These are phyloP conservation scores for Solanum chacoense DNA, from an alignment of 305 asterid species.

Conservation along the genomic window DNA sequence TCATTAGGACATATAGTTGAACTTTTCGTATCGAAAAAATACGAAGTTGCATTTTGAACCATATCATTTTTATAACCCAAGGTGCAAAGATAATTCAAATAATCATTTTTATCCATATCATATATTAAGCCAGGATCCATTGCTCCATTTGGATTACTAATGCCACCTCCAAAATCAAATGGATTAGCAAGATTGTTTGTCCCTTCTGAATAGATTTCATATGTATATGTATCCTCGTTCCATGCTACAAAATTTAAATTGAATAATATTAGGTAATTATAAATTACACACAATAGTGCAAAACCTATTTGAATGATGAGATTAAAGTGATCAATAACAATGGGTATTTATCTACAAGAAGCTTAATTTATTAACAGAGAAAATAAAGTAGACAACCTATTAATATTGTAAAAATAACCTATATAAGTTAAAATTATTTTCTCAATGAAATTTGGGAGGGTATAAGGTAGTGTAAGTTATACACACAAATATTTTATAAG, in stretches of 20 bases:
- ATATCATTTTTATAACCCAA: not conserved
- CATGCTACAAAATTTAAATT: not conserved
- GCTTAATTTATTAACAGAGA: not conserved
- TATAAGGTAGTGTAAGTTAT: not conserved
- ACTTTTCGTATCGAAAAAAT: not conserved
- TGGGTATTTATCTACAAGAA: not conserved
- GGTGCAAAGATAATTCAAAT: conserved; percentile 12
- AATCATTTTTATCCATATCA: conserved; percentile 16
- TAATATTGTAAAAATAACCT: not conserved
- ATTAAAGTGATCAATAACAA: not conserved
- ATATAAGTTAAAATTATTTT: not conserved
- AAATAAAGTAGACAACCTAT: not conserved
- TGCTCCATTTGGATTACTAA: conserved; percentile 16
- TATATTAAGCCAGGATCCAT: conserved; percentile 18
- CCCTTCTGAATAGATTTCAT: conserved; percentile 12
- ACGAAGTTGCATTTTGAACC: not conserved
- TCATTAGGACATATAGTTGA: not conserved
- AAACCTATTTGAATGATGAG: not conserved
- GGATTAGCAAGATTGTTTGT: conserved; percentile 5
- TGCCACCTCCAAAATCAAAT: conserved; percentile 25
- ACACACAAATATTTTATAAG: not conserved
- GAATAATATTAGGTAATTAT: not conserved
- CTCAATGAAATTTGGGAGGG: not conserved
- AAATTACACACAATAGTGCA: not conserved
- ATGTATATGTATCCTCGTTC: not conserved